These are phyloP conservation scores for Coprinopsis marcescibilis DNA, from an alignment of 768 basidiomycete genomes.

Conservation along the genomic window DNA sequence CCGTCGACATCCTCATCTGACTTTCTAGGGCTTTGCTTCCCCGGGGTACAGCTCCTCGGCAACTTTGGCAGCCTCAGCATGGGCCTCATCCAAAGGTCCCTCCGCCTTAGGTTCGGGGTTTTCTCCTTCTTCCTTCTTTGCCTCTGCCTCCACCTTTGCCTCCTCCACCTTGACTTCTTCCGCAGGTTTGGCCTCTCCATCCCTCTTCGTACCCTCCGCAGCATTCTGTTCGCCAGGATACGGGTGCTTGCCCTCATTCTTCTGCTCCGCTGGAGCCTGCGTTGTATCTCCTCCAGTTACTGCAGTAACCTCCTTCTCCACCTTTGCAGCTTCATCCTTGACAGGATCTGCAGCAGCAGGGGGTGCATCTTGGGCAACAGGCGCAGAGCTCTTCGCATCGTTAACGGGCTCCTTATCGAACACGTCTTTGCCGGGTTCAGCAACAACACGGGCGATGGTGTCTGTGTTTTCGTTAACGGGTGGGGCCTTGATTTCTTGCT, in stretches of 20 bases:
- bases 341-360: constrained; percentile 3
- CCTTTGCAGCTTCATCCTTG: constrained; percentile 25
- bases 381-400: constrained; percentile 4
- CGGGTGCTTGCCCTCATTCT: constrained; percentile 3
- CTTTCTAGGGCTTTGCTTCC: no score
- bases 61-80: no score
- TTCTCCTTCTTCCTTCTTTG: constrained; percentile 6
- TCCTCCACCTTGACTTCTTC: constrained; percentile 6
- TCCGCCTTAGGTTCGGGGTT: no score
- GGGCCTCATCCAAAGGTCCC: no score
- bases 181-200: constrained; percentile 8
- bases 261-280: not conserved
- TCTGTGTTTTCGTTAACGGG: no score
- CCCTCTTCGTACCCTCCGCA: constrained; percentile 5
- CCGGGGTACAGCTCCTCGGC: no score
- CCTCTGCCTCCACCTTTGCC: constrained; percentile 4
- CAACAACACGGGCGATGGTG: constrained; percentile 38
- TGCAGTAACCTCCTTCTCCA: constrained; percentile 33
- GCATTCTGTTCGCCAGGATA: no score
- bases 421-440: constrained; percentile 72
- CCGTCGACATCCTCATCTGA: no score
- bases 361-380: not conserved
- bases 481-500: constrained; percentile 22
- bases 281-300: constrained; percentile 17
- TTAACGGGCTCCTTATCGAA: constrained; percentile 50